A percentile compares a stretch with the other conserved stretches of the same genome.
phyloP scores from a whole-genome alignment of 768 basidiomycete species.

The Nidula microcarpa region DNA sequence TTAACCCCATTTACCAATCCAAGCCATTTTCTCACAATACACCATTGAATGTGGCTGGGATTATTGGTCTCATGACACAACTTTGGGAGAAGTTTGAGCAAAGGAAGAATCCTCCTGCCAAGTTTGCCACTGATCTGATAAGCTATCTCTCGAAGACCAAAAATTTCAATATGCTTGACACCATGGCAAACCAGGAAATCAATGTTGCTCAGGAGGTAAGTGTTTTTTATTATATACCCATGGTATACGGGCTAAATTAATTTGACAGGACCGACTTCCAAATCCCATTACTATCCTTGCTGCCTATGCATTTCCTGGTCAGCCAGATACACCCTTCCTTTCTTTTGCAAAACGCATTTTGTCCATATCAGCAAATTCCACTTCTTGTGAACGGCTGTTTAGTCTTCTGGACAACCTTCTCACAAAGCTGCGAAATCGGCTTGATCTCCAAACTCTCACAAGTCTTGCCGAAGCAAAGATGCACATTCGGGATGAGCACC shows the following conservation, averaged over 20 bases:
- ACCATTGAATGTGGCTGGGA: neutral
- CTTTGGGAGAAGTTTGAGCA: conserved; percentile 1
- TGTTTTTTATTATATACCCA: neutral
- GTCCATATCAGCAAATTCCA: conserved; percentile 21
- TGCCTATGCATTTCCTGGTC: neutral
- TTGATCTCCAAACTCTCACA: conserved; percentile 6
- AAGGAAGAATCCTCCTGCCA: neutral
- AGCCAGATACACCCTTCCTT: conserved; percentile 8
- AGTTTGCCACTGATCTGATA: neutral
- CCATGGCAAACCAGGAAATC: neutral
- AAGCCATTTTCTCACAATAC: conserved; percentile 1
- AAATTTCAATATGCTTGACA: neutral
- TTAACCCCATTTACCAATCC: conserved; percentile 25
- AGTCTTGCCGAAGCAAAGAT: conserved; percentile 22
- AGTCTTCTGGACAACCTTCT: conserved; percentile 20
- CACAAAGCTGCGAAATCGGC: conserved; percentile 17
- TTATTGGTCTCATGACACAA: conserved; percentile 7
- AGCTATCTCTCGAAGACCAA: neutral
- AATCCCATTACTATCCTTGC: conserved; percentile 4
- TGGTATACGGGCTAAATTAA: neutral
- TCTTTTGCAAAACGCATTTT: conserved; percentile 19
- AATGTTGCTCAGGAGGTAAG: neutral
- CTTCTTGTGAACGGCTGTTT: conserved; percentile 21
- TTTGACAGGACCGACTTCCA: neutral
- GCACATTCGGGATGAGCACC: conserved; percentile 20